Percentiles rank a stretch among this genome's conserved stretches.
These are phyloP conservation scores for Apostasia ramifera DNA, from an alignment of 106 monocot genomes.

Conservation along the genomic window DNA sequence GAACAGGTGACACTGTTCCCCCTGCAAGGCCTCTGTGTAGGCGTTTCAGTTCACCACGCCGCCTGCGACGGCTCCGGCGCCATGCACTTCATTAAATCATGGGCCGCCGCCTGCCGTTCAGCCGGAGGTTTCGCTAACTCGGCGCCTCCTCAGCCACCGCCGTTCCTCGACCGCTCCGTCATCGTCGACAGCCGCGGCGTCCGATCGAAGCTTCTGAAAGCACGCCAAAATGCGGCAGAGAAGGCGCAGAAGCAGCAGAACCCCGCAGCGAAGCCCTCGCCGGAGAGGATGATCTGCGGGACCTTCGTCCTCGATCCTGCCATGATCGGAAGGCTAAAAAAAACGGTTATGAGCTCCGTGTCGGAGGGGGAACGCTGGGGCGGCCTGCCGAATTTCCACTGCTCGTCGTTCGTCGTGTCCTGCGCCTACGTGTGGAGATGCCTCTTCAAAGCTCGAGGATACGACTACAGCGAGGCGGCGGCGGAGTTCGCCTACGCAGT, in stretches of 20 bases:
- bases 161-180: constrained; percentile 16
- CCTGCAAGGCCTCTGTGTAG: constrained; percentile 14
- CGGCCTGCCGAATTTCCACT: not conserved
- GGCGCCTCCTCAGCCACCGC: not conserved
- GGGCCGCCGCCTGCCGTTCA: constrained; percentile 12
- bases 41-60: constrained; percentile 11
- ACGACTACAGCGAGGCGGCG: not conserved
- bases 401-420: constrained; percentile 22
- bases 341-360: too few species aligned
- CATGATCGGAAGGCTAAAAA: constrained; percentile 13
- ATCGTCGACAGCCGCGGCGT: constrained; percentile 12
- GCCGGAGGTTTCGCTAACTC: too few species aligned
- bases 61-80: constrained; percentile 12
- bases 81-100: constrained; percentile 15
- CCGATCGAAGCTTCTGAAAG: not conserved
- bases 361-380: not conserved
- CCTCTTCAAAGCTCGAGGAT: constrained; percentile 1
- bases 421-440: constrained; percentile 20
- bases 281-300: not conserved
- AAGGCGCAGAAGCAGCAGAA: not conserved
- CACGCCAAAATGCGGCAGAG: not conserved
- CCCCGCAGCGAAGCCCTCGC: not conserved
- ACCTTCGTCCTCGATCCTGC: constrained; percentile 4
- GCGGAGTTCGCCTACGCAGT: not conserved
- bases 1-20: constrained; percentile 28